Evolutionary conservation across 768 basidiomycete species (phyloP).

Genomic region (Leccinellum albellum): DNA sequence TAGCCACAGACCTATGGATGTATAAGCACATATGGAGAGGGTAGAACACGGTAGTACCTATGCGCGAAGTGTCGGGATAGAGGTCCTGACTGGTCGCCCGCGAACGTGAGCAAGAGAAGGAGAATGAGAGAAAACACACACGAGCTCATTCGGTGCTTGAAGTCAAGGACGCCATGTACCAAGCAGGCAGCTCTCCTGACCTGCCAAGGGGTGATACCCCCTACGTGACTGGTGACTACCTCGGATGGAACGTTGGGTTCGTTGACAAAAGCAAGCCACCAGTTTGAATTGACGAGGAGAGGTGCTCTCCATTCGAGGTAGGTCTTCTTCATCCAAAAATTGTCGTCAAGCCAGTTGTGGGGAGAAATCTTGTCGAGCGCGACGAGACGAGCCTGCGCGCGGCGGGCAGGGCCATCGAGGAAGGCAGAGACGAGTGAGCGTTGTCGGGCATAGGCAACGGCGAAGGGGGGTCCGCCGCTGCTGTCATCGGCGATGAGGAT

Average conservation of each 20-base stretch:
- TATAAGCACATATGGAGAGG: neutral
- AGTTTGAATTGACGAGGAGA: constrained; percentile 86
- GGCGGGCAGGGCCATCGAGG: constrained; percentile 7
- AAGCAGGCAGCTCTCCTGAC: constrained; percentile 82
- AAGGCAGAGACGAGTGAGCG: constrained; percentile 18
- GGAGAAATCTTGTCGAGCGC: constrained; percentile 82
- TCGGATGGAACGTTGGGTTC: constrained; percentile 58
- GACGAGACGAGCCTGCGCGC: constrained; percentile 31
- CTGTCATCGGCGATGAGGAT: constrained; percentile 73
- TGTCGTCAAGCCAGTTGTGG: constrained; percentile 92
- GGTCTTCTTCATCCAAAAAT: constrained; percentile 83
- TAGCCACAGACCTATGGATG: constrained; percentile 56
- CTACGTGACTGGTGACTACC: constrained; percentile 23
- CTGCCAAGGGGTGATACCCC: constrained; percentile 75
- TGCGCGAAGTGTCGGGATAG: constrained; percentile 66
- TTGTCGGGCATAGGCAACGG: constrained; percentile 19
- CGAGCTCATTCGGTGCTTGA: constrained; percentile 64
- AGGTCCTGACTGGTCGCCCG: constrained; percentile 53
- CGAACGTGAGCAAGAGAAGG: constrained; percentile 4
- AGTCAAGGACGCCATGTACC: constrained; percentile 64
- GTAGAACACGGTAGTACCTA: constrained; percentile 42
- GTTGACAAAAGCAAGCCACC: constrained; percentile 88
- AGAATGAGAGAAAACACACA: constrained; percentile 33
- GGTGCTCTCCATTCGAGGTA: constrained; percentile 89
- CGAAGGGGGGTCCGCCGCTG: constrained; percentile 49